phyloP scores from a whole-genome alignment of 202 grass and related monocot genomes.

The Saccharum hybrid region DNA sequence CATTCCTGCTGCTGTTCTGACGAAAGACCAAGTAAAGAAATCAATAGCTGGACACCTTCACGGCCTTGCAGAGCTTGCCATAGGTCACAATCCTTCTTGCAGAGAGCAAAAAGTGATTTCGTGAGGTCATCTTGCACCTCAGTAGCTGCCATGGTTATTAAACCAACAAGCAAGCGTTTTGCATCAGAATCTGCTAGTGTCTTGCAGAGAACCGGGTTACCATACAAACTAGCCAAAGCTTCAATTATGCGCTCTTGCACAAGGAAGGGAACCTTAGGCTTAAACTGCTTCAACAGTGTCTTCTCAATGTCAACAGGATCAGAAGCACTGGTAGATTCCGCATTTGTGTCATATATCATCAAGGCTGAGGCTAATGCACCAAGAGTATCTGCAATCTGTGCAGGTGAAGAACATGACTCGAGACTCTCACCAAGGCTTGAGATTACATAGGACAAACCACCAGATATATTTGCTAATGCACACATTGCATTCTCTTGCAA shows the following conservation, averaged over 20 bases:
- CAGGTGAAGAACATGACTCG: constrained; percentile 92
- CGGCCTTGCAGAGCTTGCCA: constrained; percentile 99
- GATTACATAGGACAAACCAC: constrained; percentile 96
- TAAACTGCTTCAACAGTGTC: constrained; percentile 94
- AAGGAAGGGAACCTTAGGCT: constrained; percentile 80
- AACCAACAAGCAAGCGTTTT: constrained; percentile 92
- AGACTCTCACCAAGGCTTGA: constrained; percentile 98
- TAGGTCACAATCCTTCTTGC: constrained; percentile 89
- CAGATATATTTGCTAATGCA: constrained; percentile 99
- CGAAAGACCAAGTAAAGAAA: constrained; percentile 97
- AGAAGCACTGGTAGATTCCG: constrained; percentile 86
- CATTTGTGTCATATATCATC: constrained; percentile 96
- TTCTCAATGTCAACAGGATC: constrained; percentile 87
- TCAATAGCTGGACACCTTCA: constrained; percentile 96
- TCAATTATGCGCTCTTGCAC: constrained; percentile 97
- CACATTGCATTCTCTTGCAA: constrained; percentile 99
- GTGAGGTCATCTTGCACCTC: constrained; percentile 95
- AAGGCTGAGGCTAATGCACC: constrained; percentile 96
- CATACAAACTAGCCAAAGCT: constrained; percentile 98
- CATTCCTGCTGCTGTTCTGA: constrained; percentile 99
- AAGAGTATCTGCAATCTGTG: constrained; percentile 97
- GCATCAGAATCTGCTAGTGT: constrained; percentile 88
- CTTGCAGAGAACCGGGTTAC: constrained; percentile 88
- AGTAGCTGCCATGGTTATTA: constrained; percentile 95
- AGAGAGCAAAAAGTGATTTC: constrained; percentile 91